Conservation (phyloP, 495 filamentous ascomycete genomes). For the Wilcoxina mikolae region DNA sequence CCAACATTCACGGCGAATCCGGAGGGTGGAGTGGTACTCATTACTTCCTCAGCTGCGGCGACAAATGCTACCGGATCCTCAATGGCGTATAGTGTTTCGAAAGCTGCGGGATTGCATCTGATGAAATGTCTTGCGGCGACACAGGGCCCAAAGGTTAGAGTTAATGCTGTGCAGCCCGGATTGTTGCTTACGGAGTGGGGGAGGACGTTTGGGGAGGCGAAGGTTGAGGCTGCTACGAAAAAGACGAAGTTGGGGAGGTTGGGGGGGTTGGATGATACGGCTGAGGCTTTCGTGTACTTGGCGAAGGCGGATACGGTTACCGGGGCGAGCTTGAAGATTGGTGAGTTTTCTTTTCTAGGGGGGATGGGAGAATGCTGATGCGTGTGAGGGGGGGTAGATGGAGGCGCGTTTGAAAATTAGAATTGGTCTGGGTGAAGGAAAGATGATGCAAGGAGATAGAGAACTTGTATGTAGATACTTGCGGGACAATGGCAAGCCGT, state of each 20-base stretch:
- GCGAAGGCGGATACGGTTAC: slow-evolving; percentile 19
- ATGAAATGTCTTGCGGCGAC: slow-evolving; percentile 57
- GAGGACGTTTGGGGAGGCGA: slow-evolving; percentile 12
- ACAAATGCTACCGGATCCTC: slow-evolving; percentile 35
- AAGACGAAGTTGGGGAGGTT: slow-evolving; percentile 15
- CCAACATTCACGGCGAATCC: slow-evolving; percentile 53
- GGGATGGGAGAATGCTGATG: background rate
- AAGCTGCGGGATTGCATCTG: slow-evolving; percentile 53
- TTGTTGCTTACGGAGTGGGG: slow-evolving; percentile 63
- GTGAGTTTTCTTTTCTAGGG: slow-evolving; percentile 7
- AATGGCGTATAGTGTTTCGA: slow-evolving; percentile 52
- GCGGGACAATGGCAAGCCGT: too few relatives aligned
- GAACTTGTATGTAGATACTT: too few relatives aligned
- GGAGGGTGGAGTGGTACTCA: slow-evolving; percentile 53
- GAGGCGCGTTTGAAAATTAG: background rate
- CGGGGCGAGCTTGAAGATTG: slow-evolving; percentile 21
- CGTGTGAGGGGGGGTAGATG: background rate
- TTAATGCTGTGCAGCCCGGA: slow-evolving; percentile 55
- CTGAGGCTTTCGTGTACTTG: slow-evolving; percentile 20
- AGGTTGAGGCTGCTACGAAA: slow-evolving; percentile 12
- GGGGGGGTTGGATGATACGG: slow-evolving; percentile 19
- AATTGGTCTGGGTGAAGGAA: too few relatives aligned
- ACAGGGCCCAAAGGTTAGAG: slow-evolving; percentile 49
- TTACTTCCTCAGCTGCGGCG: slow-evolving; percentile 50
- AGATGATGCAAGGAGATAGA: too few relatives aligned